These are phyloP conservation scores for Linum trigynum DNA, from an alignment of 345 rosid species.

Conservation along the genomic window DNA sequence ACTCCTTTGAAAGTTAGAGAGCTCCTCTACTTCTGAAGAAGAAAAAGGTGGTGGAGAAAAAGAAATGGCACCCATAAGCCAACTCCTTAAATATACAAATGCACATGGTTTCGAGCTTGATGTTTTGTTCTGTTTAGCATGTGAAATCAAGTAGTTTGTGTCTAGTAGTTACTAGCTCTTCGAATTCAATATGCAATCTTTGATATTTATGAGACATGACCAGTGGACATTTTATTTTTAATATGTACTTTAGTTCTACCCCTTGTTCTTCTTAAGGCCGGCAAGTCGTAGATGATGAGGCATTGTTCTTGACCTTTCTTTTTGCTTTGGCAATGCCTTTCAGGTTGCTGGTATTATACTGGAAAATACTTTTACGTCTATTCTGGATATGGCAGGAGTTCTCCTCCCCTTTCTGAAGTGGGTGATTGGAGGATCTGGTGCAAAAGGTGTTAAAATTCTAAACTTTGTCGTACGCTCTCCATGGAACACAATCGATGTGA, in stretches of 20 bases:
- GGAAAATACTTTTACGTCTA: constrained; percentile 96
- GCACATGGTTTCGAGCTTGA: too few relatives aligned
- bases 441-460: constrained; percentile 73
- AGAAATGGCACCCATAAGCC: background rate
- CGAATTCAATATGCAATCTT: too few relatives aligned
- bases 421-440: constrained; percentile 78
- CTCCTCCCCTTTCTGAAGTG: constrained; percentile 84
- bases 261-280: background rate
- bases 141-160: too few relatives aligned
- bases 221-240: too few relatives aligned
- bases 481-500: constrained; percentile 79
- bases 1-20: background rate
- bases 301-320: background rate
- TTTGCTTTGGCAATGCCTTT: constrained; percentile 4
- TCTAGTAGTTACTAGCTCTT: too few relatives aligned
- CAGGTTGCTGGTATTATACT: constrained; percentile 79
- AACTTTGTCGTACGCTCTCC: constrained; percentile 95
- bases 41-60: background rate
- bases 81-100: background rate
- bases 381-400: constrained; percentile 98
- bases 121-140: too few relatives aligned
- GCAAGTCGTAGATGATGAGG: background rate
- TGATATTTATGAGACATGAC: too few relatives aligned
- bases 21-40: background rate
- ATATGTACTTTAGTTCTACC: too few relatives aligned